Evolutionary conservation across 352 stramenopile species (phyloP).

Genomic region (Phytophthora foliorum): DNA sequence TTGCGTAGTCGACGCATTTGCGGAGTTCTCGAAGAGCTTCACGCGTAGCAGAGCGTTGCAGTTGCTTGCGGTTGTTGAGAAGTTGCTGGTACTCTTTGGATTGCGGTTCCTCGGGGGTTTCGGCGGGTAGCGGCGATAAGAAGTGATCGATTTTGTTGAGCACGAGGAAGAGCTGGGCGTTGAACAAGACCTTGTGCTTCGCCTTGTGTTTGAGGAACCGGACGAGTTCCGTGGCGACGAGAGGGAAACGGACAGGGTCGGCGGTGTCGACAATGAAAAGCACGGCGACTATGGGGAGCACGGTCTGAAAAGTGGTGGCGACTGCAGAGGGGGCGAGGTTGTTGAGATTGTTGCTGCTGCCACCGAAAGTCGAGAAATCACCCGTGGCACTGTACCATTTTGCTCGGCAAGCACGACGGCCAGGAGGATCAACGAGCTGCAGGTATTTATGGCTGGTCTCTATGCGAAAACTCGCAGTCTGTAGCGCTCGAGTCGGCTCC

Average conservation of each 20-base stretch:
- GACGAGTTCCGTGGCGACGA: conserved; percentile 61
- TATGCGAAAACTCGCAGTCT: conserved; percentile 48
- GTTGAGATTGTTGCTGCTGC: conserved; percentile 32
- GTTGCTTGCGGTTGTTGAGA: conserved; percentile 29
- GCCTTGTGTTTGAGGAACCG: conserved; percentile 54
- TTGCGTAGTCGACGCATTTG: conserved; percentile 57
- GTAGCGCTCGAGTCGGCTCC: conserved; percentile 35
- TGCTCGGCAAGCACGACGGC: conserved; percentile 38
- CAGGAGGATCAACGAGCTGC: conserved; percentile 58
- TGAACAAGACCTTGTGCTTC: conserved; percentile 35
- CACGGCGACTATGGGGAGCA: conserved; percentile 50
- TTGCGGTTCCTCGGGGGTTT: conserved; percentile 28
- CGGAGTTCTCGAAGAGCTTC: conserved; percentile 59
- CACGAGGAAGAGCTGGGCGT: conserved; percentile 56
- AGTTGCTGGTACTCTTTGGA: conserved; percentile 36
- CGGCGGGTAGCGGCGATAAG: conserved; percentile 6
- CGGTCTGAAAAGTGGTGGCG: conserved; percentile 14
- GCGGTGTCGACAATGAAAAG: conserved; percentile 65
- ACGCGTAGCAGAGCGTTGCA: conserved; percentile 39
- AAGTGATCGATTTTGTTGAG: conserved; percentile 70
- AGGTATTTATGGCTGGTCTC: conserved; percentile 50
- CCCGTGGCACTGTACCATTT: conserved; percentile 46
- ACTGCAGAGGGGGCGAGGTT: conserved; percentile 18
- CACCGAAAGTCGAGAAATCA: conserved; percentile 18
- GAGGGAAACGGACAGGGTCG: conserved; percentile 55